Percentiles rank a stretch among this genome's conserved stretches.
These are phyloP conservation scores for Linum lewisii DNA, from an alignment of 345 rosid species.

Conservation along the genomic window DNA sequence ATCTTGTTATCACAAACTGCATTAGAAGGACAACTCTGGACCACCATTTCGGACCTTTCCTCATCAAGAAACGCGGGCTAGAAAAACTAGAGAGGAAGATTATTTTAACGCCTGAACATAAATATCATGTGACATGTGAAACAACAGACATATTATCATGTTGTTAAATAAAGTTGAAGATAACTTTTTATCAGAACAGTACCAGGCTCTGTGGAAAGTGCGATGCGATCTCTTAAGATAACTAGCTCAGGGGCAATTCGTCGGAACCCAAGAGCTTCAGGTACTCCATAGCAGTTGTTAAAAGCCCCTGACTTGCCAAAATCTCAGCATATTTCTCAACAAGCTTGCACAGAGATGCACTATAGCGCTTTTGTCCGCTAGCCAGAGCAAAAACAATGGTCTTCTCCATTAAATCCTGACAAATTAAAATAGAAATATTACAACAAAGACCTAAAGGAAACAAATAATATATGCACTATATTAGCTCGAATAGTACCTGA, in stretches of 20 bases:
- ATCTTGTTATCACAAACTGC: background rate
- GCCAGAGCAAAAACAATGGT: slow-evolving; percentile 95
- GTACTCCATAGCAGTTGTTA: slow-evolving; percentile 80
- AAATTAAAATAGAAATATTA: slow-evolving; percentile 13
- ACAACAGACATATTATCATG: background rate
- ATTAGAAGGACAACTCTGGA: background rate
- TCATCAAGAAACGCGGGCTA: background rate
- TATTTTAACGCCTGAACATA: background rate
- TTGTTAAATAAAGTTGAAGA: slow-evolving; percentile 1
- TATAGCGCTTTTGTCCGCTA: slow-evolving; percentile 79
- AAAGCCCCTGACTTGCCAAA: slow-evolving; percentile 91
- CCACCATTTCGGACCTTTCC: background rate
- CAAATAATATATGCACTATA: slow-evolving; percentile 6
- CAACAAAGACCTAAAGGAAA: slow-evolving; percentile 8
- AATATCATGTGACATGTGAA: background rate
- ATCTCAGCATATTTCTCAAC: slow-evolving; percentile 97
- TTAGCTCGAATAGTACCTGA: slow-evolving; percentile 50
- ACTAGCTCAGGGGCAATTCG: slow-evolving; percentile 81
- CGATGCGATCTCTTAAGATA: slow-evolving; percentile 74
- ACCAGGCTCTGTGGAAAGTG: slow-evolving; percentile 71
- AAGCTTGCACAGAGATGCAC: slow-evolving; percentile 85
- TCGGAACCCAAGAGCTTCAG: slow-evolving; percentile 84
- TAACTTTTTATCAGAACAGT: slow-evolving; percentile 5
- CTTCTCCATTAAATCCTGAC: slow-evolving; percentile 98
- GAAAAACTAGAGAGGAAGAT: background rate